Evolutionary conservation across 176 grass and related monocot genomes (phyloP), one percentile per base, ranked within the genome.

Genomic region (Oryza brachyantha): DNA sequence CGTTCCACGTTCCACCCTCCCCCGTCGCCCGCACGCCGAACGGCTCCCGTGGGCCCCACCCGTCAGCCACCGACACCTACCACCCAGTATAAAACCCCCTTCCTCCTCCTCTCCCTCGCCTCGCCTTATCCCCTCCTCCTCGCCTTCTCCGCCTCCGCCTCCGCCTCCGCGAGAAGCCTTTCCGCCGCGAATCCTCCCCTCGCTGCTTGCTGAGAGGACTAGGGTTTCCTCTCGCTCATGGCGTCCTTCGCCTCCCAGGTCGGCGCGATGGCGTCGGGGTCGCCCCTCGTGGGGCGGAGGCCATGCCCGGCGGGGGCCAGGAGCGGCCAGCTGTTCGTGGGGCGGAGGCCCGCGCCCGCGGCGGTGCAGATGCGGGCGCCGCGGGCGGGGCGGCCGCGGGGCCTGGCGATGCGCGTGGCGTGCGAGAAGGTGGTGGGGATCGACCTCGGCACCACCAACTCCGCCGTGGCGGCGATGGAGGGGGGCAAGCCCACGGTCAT

Each of bases 351-450:
- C 80, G 19, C 64, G 57, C 39, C 43, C 43, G 62, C 50, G 41
- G 65, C 79, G 35, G 69, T 50, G 81, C 76, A 35, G 29, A 70
- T 82, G 84, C 79, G 72, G 31, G 64, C 46, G 17, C 74, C 54
- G 59, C 85, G 83, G 31, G 45, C 65, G 59, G 41, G 81, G 55
- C 83, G 83, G 35, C 32, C 78, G 7, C 74, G 83, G 16, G 85
- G 88, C n/a, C 29, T 52, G 27, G 82, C 72, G n/a, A 72, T 98
- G 39, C 84, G 92, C 38, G 96, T 98, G 26, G 84, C 71, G 40
- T 90, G 92, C 80, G 92, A 95, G 90, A 98, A 98, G 96, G 96
- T 98, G 68, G 96, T 98, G 54, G 96, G 92, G 41, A 93, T 98
- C 69, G 96, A 97, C 78, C 89, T 97, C 2, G 95, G 95, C 16